phyloP scores from a whole-genome alignment of 768 basidiomycete species.

The Russula griseocarnosa region DNA sequence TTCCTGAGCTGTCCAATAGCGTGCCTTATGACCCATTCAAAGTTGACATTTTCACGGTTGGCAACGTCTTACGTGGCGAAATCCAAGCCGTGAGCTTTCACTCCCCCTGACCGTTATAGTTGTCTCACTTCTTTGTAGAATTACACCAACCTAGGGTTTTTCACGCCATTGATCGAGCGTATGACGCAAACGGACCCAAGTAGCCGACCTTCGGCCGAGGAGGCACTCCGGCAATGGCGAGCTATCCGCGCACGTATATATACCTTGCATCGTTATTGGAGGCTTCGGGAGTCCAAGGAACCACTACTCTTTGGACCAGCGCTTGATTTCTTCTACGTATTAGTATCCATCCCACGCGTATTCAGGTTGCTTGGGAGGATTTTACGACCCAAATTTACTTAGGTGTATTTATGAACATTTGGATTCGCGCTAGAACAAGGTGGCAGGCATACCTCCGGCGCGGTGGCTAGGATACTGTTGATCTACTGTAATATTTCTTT shows the following conservation, averaged over 20 bases:
- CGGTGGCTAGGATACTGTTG: not conserved
- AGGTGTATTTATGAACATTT: not conserved
- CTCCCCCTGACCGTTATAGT: not conserved
- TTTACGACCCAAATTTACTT: not conserved
- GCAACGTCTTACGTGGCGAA: not conserved
- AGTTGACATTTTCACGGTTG: slow-evolving; percentile 25
- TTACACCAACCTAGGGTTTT: slow-evolving; percentile 4
- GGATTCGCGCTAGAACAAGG: not conserved
- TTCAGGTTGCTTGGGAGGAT: not conserved
- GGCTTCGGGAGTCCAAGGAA: not conserved
- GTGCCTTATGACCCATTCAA: slow-evolving; percentile 27
- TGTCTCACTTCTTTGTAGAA: not conserved
- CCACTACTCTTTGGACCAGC: not conserved
- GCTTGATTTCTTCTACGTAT: not conserved
- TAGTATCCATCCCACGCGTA: not conserved
- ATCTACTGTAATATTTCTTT: not conserved
- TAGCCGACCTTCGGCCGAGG: slow-evolving; percentile 4
- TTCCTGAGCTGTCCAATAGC: slow-evolving; percentile 18
- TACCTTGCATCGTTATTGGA: slow-evolving; percentile 6
- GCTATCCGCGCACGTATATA: slow-evolving; percentile 2
- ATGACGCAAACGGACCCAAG: slow-evolving; percentile 10
- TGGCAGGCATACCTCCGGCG: too few relatives aligned
- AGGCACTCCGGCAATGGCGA: slow-evolving; percentile 9
- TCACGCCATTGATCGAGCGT: slow-evolving; percentile 1
- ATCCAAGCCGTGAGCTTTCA: not conserved